Evolutionary conservation across 192 early-diverging fungal genomes (phyloP).

Genomic region (Backusella mclennaniae): DNA sequence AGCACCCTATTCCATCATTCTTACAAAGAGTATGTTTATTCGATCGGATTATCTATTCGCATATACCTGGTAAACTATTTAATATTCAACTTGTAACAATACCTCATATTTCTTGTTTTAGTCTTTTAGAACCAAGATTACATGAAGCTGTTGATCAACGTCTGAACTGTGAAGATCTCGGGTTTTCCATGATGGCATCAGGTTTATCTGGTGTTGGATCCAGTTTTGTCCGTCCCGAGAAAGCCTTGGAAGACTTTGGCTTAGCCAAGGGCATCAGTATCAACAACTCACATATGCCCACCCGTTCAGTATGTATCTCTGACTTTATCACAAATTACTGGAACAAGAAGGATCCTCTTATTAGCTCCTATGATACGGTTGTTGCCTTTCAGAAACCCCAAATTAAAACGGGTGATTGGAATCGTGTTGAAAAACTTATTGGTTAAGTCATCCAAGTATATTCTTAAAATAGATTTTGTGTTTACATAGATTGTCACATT

Average conservation of each 20-base stretch:
- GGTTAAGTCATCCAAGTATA: background rate
- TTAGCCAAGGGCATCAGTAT: constrained; percentile 24
- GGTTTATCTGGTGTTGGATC: constrained; percentile 23
- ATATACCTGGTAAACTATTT: constrained; percentile 27
- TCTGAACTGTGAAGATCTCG: constrained; percentile 37
- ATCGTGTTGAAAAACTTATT: background rate
- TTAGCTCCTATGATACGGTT: background rate
- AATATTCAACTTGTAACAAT: background rate
- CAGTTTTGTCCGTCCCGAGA: background rate
- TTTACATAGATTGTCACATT: background rate
- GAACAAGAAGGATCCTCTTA: constrained; percentile 15
- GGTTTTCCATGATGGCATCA: constrained; percentile 25
- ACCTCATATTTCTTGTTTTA: background rate
- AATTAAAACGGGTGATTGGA: constrained; percentile 5
- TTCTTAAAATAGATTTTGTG: background rate
- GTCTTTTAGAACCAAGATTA: constrained; percentile 21
- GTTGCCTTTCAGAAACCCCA: background rate
- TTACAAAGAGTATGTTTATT: constrained; percentile 37
- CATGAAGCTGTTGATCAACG: constrained; percentile 25
- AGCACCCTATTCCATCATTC: constrained; percentile 21
- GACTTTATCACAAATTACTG: constrained; percentile 18
- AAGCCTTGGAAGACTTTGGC: constrained; percentile 26
- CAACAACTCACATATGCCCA: constrained; percentile 15
- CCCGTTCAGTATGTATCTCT: constrained; percentile 15
- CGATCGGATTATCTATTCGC: constrained; percentile 33